Conservation (phyloP, 306 rosid genomes). For the Acacia acuminata region DNA sequence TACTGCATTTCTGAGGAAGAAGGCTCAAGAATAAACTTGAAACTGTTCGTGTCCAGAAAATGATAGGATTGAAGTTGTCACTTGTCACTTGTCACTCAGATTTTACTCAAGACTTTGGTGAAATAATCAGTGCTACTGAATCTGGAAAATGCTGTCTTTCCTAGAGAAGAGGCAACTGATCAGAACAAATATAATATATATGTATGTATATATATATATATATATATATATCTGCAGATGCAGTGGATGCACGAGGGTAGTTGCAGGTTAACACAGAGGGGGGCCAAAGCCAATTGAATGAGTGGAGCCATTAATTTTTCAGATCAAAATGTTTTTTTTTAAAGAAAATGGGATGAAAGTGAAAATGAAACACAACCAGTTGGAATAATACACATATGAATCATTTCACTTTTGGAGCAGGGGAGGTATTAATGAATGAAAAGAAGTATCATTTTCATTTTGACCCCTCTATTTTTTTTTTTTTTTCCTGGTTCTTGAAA, state of each 20-base stretch:
- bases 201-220: background rate
- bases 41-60: background rate
- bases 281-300: background rate
- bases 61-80: background rate
- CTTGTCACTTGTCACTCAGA: background rate
- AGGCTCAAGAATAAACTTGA: background rate
- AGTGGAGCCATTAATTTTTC: slow-evolving; percentile 13
- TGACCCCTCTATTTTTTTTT: background rate
- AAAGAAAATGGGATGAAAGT: background rate
- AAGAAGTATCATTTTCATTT: background rate
- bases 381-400: background rate
- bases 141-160: slow-evolving; percentile 14
- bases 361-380: background rate
- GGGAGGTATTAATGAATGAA: background rate
- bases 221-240: background rate
- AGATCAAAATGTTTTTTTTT: background rate
- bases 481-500: background rate
- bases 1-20: background rate
- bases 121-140: background rate
- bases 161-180: background rate
- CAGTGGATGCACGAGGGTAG: background rate
- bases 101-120: background rate
- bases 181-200: background rate
- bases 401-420: background rate
- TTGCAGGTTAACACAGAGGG: background rate